phyloP scores from a whole-genome alignment of 2,329 filamentous ascomycete genomes.

The Trichoderma brevicompactum region DNA sequence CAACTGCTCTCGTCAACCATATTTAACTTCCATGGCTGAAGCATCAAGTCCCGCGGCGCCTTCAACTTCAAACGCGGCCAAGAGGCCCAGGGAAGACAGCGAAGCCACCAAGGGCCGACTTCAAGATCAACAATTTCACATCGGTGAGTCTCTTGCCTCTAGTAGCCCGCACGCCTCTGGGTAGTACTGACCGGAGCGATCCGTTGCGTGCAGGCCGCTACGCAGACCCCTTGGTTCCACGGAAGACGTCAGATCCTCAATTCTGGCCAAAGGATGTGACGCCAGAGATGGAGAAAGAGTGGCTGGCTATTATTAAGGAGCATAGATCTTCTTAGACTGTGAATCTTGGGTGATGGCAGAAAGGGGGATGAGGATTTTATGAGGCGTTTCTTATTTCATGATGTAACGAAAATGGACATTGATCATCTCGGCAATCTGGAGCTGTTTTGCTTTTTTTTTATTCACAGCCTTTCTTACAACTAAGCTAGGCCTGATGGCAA shows the following conservation, averaged over 20 bases:
- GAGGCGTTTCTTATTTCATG: not conserved
- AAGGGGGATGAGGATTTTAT: not conserved
- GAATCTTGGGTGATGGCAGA: not conserved
- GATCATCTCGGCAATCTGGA: not conserved
- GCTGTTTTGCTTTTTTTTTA: not conserved
- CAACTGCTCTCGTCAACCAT: not conserved
- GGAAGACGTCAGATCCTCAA: slow-evolving; percentile 40
- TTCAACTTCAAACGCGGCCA: slow-evolving; percentile 37
- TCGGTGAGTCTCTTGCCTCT: slow-evolving; percentile 45
- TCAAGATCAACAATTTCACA: slow-evolving; percentile 52
- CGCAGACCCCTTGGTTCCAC: slow-evolving; percentile 52
- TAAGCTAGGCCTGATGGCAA: not conserved
- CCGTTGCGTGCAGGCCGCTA: slow-evolving; percentile 43
- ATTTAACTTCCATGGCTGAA: slow-evolving; percentile 28
- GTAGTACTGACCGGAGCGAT: not conserved
- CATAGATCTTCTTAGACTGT: slow-evolving; percentile 9
- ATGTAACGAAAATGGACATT: not conserved
- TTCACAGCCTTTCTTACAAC: not conserved
- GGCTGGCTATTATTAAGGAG: slow-evolving; percentile 43
- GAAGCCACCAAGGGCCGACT: slow-evolving; percentile 47
- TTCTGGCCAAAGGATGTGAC: slow-evolving; percentile 48
- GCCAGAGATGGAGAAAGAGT: slow-evolving; percentile 46
- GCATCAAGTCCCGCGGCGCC: slow-evolving; percentile 32
- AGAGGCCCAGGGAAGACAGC: slow-evolving; percentile 51
- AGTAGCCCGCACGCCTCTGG: not conserved